phyloP scores from a whole-genome alignment of 352 stramenopile genomes.

The Pythium sukuiense region DNA sequence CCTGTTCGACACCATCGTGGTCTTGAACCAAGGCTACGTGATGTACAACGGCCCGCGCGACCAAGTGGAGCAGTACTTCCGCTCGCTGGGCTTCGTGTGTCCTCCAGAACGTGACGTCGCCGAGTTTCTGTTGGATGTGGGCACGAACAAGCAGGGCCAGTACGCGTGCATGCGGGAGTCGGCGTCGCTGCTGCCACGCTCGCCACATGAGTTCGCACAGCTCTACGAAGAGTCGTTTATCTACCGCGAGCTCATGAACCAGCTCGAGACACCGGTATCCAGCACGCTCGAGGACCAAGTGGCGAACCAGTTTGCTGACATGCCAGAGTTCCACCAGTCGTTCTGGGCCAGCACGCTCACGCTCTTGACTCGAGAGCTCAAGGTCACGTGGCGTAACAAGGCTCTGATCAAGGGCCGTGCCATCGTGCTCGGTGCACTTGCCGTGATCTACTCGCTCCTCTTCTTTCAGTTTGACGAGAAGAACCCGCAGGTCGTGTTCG shows the following conservation, averaged over 20 bases:
- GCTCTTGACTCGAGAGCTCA: slow-evolving; percentile 38
- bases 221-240: slow-evolving; percentile 13
- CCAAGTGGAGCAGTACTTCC: slow-evolving; percentile 57
- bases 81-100: slow-evolving; percentile 43
- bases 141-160: slow-evolving; percentile 21
- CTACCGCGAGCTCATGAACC: background rate
- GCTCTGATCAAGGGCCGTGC: slow-evolving; percentile 33
- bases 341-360: slow-evolving; percentile 7
- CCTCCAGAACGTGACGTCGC: slow-evolving; percentile 26
- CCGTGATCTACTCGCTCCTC: slow-evolving; percentile 30
- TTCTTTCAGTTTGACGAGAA: slow-evolving; percentile 36
- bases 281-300: background rate
- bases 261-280: slow-evolving; percentile 9
- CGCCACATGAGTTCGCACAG: too few species aligned
- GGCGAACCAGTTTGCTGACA: background rate
- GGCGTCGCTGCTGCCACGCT: too few species aligned
- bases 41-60: slow-evolving; percentile 48
- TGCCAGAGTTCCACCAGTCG: slow-evolving; percentile 20
- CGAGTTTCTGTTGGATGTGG: slow-evolving; percentile 31
- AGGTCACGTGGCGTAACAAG: slow-evolving; percentile 42
- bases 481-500: slow-evolving; percentile 37
- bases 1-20: slow-evolving; percentile 87
- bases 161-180: too few species aligned
- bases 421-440: slow-evolving; percentile 33
- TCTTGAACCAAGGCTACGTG: slow-evolving; percentile 76